Base-by-base conservation (phyloP, 1,284 basidiomycete species). In the Austroboletus niveus region DNA sequence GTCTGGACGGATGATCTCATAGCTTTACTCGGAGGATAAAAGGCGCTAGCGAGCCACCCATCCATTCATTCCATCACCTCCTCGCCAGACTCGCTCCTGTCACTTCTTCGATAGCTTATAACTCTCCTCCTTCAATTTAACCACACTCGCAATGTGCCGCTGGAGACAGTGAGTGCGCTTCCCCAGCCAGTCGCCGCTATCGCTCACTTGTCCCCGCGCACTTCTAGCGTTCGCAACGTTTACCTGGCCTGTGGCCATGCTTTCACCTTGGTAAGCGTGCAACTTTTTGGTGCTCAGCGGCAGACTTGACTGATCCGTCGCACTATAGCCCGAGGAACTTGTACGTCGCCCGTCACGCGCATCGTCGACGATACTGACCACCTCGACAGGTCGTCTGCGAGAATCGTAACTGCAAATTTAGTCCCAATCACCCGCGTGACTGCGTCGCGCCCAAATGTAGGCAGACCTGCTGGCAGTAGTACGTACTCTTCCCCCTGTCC, bases 401-500 rank as follows among this genome's bases (percentile, higher is more conserved):
- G 12, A 71, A 64, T 48, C 52, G 55, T 14, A 65, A 64, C 44
- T 81, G 79, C 64, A 75, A 68, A 56, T 77, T 80, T 55, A 81
- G 80, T 43, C 70, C 75, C 0, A 66, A 62, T 48, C 79, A 81
- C 53, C 75, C 78, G 0, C 59, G 49, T 4, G 65, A 58, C 45
- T 81, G 80, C 49, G 55, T 55, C 5, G 65, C 59, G 12, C 72
- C 73, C 2, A 54, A 46, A 17, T 81, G 79, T 62, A 74, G 56
- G 43, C 62, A 64, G 44, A 76, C 74, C 1, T 81, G 79, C 49
- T 68, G 67, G 55, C 80, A 81, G 63, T 77, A 76, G 80, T 81
- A 55, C 48, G 45, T 2, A 3, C 49, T 35, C 49, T 35, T 41
- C 15, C 45, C 32, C 45, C 44, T 30, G 46, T 42, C 42, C 55